A percentile compares a stretch with the other conserved stretches of the same genome.
phyloP scores from a whole-genome alignment of 805 yeast genomes.

The Scheffersomyces spartinae region DNA sequence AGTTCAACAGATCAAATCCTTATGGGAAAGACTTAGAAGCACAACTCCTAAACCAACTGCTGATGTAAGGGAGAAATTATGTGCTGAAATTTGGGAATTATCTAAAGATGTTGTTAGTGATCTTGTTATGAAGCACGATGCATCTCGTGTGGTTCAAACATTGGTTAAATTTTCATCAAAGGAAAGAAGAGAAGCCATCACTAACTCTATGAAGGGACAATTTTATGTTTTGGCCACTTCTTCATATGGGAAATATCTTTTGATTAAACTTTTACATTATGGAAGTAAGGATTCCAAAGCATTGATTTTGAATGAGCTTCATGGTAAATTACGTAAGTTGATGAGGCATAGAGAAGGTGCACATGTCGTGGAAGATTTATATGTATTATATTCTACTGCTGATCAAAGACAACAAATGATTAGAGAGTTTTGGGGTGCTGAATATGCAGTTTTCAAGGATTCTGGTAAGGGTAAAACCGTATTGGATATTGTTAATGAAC shows the following conservation, averaged over 20 bases:
- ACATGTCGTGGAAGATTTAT: conserved; percentile 89
- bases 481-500: conserved; percentile 52
- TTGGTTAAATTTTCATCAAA: conserved; percentile 76
- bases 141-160: conserved; percentile 92
- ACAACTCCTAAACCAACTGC: conserved; percentile 74
- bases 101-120: conserved; percentile 70
- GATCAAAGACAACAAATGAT: conserved; percentile 86
- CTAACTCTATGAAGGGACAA: conserved; percentile 57
- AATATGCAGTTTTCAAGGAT: conserved; percentile 82
- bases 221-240: conserved; percentile 80
- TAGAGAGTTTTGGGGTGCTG: conserved; percentile 94
- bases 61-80: conserved; percentile 61
- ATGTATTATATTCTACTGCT: conserved; percentile 69
- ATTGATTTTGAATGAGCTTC: conserved; percentile 68
- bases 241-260: conserved; percentile 84
- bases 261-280: conserved; percentile 83
- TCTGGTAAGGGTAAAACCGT: conserved; percentile 53
- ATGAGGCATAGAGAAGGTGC: conserved; percentile 99
- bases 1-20: conserved; percentile 69
- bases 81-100: conserved; percentile 77
- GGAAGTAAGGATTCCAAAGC: conserved; percentile 78
- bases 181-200: conserved; percentile 64
- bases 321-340: conserved; percentile 80
- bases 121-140: conserved; percentile 88
- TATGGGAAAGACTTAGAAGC: conserved; percentile 89